A percentile compares a stretch with the other conserved stretches of the same genome.
Conservation (phyloP, 768 basidiomycete species). For the Lentinula edodes region DNA sequence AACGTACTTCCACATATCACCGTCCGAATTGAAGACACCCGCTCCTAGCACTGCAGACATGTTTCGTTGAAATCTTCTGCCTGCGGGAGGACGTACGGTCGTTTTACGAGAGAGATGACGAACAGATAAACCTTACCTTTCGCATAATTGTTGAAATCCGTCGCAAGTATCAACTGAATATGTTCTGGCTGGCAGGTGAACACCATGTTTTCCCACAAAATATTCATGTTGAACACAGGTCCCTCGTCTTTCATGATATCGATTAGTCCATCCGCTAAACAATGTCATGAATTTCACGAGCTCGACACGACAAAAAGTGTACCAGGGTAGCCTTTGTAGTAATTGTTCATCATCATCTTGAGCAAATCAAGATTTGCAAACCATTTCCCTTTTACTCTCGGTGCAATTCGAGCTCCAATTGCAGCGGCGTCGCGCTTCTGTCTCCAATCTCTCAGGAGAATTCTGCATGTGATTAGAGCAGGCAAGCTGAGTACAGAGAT, state of each 20-base stretch:
- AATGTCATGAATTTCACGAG: neutral
- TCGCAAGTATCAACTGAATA: constrained; percentile 51
- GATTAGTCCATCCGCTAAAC: constrained; percentile 36
- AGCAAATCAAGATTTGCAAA: constrained; percentile 44
- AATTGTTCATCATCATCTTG: constrained; percentile 27
- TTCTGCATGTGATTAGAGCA: constrained; percentile 20
- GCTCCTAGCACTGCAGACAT: constrained; percentile 50
- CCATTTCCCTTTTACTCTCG: constrained; percentile 28
- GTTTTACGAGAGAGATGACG: neutral
- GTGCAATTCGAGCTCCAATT: constrained; percentile 41
- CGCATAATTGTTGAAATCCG: constrained; percentile 53
- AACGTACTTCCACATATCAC: constrained; percentile 44
- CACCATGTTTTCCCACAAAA: constrained; percentile 40
- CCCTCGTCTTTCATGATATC: constrained; percentile 30
- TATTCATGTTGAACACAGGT: constrained; percentile 37
- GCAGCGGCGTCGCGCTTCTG: constrained; percentile 33
- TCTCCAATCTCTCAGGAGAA: constrained; percentile 21
- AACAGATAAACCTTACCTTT: constrained; percentile 36
- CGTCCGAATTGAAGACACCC: constrained; percentile 68
- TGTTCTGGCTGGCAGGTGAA: constrained; percentile 49
- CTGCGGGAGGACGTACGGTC: constrained; percentile 16
- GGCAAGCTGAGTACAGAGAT: constrained; percentile 28
- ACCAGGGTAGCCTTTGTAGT: constrained; percentile 34
- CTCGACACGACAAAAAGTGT: neutral
- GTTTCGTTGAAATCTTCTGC: constrained; percentile 35